Evolutionary conservation across 1,284 basidiomycete genomes (phyloP), one percentile per base, ranked within the genome.

Genomic region (Vanrija pseudolonga): DNA sequence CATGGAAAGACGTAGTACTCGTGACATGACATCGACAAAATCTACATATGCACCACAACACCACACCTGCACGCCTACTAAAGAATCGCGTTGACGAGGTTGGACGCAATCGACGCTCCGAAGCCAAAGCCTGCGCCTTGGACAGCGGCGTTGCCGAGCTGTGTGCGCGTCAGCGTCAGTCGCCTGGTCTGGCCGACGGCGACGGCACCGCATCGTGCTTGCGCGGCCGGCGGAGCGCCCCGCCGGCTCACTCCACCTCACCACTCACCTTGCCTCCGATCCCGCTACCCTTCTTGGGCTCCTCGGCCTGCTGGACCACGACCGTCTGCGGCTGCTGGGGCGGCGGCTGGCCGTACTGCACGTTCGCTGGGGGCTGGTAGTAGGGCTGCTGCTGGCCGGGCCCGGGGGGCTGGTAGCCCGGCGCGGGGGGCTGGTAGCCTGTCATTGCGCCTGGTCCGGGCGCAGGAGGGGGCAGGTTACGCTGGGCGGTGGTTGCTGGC

Each of bases 251-350:
- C 26, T 26, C 26, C 26, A 5, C 20, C 14, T 6, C 47, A 5
- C 8, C 23, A 61, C 68, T 57, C 51, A 73, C 71, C 53, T 66
- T 56, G 19, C 47, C 45, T 9, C 72, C 72, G 15, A 71, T 53
- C 54, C 69, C 70, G 18, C 71, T 69, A 45, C 50, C 43, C 56
- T 68, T 61, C 52, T 67, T 63, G 12, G 59, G 48, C 22, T 61
- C 50, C 6, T 66, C 53, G n/a, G n/a, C n/a, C 24, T 60, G 59
- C 51, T 63, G 61, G 5, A 63, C 63, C 22, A 61, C 44, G 19
- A 65, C 53, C 14, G 60, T 59, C 11, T 38, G 51, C 11, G 56
- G 37, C 51, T 55, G 37, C 51, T 55, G 59, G 3, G 26, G 26
- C 26, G 7, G 26, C 26, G 26, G 26, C 26, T 26, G 26, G 26